Conservation (phyloP, 148 eudicot genomes). For the Persicaria maculosa region DNA sequence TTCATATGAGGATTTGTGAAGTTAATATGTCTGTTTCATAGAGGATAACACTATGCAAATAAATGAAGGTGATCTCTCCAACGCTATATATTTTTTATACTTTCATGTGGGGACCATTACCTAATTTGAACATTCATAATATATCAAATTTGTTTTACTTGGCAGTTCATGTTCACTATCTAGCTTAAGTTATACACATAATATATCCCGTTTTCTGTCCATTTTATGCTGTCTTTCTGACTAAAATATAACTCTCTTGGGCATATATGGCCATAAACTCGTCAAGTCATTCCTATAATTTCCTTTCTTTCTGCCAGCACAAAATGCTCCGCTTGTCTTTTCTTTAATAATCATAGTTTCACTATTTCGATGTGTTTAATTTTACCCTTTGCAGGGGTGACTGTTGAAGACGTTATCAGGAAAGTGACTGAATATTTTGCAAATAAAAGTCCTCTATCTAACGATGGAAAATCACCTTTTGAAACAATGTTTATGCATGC, state of each 20-base stretch:
- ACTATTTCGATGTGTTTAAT: background rate
- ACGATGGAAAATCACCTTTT: slow-evolving; percentile 25
- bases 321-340: background rate
- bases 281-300: background rate
- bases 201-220: background rate
- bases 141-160: background rate
- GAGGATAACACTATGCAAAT: background rate
- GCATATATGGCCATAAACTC: background rate
- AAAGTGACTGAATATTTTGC: slow-evolving; percentile 51
- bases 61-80: background rate
- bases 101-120: background rate
- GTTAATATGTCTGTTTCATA: background rate
- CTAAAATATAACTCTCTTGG: background rate
- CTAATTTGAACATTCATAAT: background rate
- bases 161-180: background rate
- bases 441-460: slow-evolving; percentile 19
- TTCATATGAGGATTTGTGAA: background rate
- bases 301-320: background rate
- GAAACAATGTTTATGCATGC: slow-evolving; percentile 32
- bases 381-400: slow-evolving; percentile 37
- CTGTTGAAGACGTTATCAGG: slow-evolving; percentile 43
- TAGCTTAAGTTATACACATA: background rate
- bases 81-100: background rate
- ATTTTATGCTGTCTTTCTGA: background rate
- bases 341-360: background rate